phyloP scores from a whole-genome alignment of 225 moss, liverwort and hornwort genomes.

The Polytrichum commune region DNA sequence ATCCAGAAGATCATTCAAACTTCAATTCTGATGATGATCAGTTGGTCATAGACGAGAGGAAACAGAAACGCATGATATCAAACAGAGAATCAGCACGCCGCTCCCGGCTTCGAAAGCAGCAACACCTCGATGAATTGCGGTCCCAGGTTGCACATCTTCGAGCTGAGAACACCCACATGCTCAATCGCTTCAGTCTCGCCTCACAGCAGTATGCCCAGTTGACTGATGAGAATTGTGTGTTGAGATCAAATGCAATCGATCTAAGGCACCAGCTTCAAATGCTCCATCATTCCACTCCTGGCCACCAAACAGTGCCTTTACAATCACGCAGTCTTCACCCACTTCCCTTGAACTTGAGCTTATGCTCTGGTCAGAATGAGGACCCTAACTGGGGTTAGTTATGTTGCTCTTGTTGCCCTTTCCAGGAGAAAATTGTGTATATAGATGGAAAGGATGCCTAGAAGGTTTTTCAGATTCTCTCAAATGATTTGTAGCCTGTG shows the following conservation, averaged over 20 bases:
- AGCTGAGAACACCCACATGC: constrained; percentile 79
- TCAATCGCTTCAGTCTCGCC: constrained; percentile 66
- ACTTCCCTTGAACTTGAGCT: constrained; percentile 54
- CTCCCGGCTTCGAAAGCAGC: constrained; percentile 92
- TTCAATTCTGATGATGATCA: constrained; percentile 96
- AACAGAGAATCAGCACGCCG: constrained; percentile 95
- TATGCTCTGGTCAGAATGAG: constrained; percentile 47
- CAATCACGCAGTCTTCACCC: constrained; percentile 56
- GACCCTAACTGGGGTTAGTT: constrained; percentile 47
- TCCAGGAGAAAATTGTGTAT: no score
- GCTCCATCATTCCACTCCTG: constrained; percentile 60
- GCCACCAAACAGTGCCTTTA: constrained; percentile 52
- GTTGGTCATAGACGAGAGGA: constrained; percentile 73
- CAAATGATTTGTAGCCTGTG: no score
- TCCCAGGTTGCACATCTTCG: constrained; percentile 79
- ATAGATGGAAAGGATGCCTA: no score
- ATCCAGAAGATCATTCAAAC: constrained; percentile 63
- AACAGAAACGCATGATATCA: constrained; percentile 95
- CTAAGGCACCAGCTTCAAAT: constrained; percentile 69
- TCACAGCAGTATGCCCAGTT: constrained; percentile 73
- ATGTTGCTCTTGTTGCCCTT: background rate
- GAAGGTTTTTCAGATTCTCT: no score
- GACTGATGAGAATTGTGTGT: constrained; percentile 69
- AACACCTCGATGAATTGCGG: constrained; percentile 87
- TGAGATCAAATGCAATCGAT: constrained; percentile 64